phyloP scores from a whole-genome alignment of 228 moss, liverwort and hornwort genomes.

The Sphagnum magellanicum region DNA sequence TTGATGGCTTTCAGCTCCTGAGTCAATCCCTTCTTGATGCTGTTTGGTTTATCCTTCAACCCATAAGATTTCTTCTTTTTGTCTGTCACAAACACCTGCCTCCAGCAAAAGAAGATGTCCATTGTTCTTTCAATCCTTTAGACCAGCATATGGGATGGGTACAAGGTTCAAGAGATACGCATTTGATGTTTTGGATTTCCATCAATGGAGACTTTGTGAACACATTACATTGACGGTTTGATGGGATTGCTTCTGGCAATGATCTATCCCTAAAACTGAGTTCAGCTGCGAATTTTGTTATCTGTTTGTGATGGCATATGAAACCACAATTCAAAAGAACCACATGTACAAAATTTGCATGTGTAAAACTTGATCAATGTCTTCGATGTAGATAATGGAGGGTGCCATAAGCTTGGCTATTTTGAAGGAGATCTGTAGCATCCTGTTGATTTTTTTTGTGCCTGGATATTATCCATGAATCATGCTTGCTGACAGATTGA shows the following conservation, averaged over 20 bases:
- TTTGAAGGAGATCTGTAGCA: slow-evolving; percentile 91
- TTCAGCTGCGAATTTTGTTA: no score
- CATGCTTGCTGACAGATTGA: slow-evolving; percentile 55
- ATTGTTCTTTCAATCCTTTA: not conserved
- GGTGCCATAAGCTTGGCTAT: slow-evolving; percentile 94
- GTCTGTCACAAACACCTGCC: slow-evolving; percentile 69
- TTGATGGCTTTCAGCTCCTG: slow-evolving; percentile 64
- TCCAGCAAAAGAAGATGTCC: not conserved
- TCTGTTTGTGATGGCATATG: no score
- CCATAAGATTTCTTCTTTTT: slow-evolving; percentile 81
- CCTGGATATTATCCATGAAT: slow-evolving; percentile 86
- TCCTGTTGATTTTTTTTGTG: slow-evolving; percentile 48
- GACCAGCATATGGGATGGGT: no score
- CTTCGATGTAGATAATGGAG: slow-evolving; percentile 70
- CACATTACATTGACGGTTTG: not conserved
- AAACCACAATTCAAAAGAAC: no score
- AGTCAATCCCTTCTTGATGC: slow-evolving; percentile 65
- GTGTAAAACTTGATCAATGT: slow-evolving; percentile 71
- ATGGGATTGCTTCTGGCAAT: no score
- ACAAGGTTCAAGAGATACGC: not conserved
- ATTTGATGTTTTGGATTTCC: not conserved
- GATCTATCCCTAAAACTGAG: no score
- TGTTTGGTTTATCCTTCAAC: slow-evolving; percentile 72
- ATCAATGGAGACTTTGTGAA: no score
- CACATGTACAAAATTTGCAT: not conserved